Evolutionary conservation across 495 filamentous ascomycete genomes (phyloP), one percentile per base, ranked within the genome.

Genomic region (Aspergillus olivimuriae): DNA sequence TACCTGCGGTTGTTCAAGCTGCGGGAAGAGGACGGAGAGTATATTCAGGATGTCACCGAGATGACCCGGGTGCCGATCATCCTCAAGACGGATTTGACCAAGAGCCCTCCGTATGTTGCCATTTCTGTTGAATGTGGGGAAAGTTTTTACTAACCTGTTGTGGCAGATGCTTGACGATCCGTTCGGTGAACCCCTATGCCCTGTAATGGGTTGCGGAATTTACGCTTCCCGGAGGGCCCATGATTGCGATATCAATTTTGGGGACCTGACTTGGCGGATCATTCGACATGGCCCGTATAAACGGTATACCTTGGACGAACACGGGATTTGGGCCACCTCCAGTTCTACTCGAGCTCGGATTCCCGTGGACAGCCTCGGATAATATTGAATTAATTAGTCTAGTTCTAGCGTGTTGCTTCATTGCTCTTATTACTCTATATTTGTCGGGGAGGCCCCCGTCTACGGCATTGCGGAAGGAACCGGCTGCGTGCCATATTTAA

Each of bases 51-150:
- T 62, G 89, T 98, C 47, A 88, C 81, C 19, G 92, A 98, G 75
- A 95, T 98, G 88, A 91, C 89, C 26, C 76, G 89, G 43, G 87
- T 98, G 39, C 92, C 92, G 2, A 86, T 98, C 45, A 95, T 97
- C 55, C 68, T 98, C 39, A 98, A 96, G 81, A 98, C 92, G 24
- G 92, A 98, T 68, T 76, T 98, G 55, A 87, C 76, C 73, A 98
- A 97, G 84, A 97, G 92, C 64, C 92, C 92, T 68, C 92, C 92
- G 87, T 97, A 84, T 73, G 91, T 86, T 52, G 17, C 24, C 44
- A 35, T 15, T 46, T 21, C 31, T 37, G 39, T 38, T 31, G 18
- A 19, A 21, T 20, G 28, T 20, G 44, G 38, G 62, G 80, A 69
- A 70, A 74, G 47, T 43, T 41, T 44, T 57, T 14, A 36, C 53